Conservation (phyloP, 768 basidiomycete genomes). For the Amylocystis lapponica region DNA sequence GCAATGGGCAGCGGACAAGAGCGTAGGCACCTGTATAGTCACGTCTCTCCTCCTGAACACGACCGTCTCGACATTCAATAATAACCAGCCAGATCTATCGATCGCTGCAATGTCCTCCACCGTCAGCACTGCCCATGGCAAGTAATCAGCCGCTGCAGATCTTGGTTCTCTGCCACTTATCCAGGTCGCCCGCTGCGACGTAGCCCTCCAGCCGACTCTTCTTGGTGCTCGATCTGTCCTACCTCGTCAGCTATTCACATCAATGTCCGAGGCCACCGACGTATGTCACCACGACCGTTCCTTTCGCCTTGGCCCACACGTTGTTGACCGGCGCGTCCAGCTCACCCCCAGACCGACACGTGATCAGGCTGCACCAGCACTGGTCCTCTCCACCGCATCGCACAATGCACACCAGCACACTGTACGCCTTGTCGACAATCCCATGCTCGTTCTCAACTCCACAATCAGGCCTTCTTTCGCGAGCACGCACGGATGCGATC, state of each 20-base stretch:
- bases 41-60: too few species aligned
- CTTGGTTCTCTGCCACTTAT: too few species aligned
- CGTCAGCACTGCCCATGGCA: too few species aligned
- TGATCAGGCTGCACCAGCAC: constrained; percentile 48
- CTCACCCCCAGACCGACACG: constrained; percentile 51
- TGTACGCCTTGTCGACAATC: constrained; percentile 71
- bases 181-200: constrained; percentile 57
- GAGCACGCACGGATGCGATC: constrained; percentile 71
- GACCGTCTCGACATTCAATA: too few species aligned
- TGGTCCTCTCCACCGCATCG: too few species aligned
- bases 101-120: too few species aligned
- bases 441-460: constrained; percentile 49
- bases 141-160: too few species aligned
- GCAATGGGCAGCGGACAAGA: too few species aligned
- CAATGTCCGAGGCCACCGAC: too few species aligned
- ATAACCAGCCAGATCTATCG: too few species aligned
- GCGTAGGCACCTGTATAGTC: too few species aligned
- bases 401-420: constrained; percentile 49
- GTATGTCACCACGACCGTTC: constrained; percentile 59
- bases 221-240: constrained; percentile 56
- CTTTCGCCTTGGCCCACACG: constrained; percentile 69
- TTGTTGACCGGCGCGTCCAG: constrained; percentile 52
- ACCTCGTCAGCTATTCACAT: too few species aligned
- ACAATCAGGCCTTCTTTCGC: constrained; percentile 46
- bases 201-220: constrained; percentile 62